A percentile compares a stretch with the other conserved stretches of the same genome.
Conservation (phyloP, 2,329 filamentous ascomycete species). For the Penicillium sp. region DNA sequence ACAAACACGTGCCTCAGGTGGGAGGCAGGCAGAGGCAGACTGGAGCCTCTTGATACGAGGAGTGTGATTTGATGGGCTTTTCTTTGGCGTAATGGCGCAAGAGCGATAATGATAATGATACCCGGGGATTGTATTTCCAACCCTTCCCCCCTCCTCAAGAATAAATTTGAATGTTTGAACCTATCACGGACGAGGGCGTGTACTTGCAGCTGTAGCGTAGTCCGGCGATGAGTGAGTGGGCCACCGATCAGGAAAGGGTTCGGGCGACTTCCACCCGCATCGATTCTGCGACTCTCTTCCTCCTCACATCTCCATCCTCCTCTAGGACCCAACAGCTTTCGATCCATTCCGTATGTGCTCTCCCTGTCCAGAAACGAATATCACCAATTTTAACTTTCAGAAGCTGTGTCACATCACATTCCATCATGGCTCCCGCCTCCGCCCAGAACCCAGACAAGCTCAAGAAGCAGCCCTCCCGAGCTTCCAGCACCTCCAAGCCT, state of each 20-base stretch:
- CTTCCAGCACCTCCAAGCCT: constrained; percentile 33
- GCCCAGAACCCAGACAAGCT: constrained; percentile 68
- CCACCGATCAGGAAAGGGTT: constrained; percentile 30
- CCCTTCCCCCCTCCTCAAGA: no score
- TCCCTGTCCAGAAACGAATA: constrained; percentile 15
- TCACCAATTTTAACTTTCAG: constrained; percentile 15
- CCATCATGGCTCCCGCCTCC: constrained; percentile 65
- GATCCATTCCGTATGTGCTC: constrained; percentile 7
- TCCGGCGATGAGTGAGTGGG: constrained; percentile 18
- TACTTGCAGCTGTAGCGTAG: no score
- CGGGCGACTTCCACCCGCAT: constrained; percentile 39
- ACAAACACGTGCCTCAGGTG: no score
- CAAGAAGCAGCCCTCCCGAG: constrained; percentile 61
- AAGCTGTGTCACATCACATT: constrained; percentile 27
- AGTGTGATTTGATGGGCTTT: not conserved
- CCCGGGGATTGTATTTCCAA: constrained; percentile 2
- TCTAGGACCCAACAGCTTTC: constrained; percentile 2
- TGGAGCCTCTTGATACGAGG: no score
- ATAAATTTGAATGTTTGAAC: no score
- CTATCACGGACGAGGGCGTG: no score
- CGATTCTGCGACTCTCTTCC: constrained; percentile 26
- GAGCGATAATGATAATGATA: constrained; percentile 16
- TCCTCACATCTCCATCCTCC: constrained; percentile 17
- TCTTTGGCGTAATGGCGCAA: constrained; percentile 18
- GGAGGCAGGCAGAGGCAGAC: no score